phyloP scores from a whole-genome alignment of 257 asterid genomes.

The Gynochthodes officinalis region DNA sequence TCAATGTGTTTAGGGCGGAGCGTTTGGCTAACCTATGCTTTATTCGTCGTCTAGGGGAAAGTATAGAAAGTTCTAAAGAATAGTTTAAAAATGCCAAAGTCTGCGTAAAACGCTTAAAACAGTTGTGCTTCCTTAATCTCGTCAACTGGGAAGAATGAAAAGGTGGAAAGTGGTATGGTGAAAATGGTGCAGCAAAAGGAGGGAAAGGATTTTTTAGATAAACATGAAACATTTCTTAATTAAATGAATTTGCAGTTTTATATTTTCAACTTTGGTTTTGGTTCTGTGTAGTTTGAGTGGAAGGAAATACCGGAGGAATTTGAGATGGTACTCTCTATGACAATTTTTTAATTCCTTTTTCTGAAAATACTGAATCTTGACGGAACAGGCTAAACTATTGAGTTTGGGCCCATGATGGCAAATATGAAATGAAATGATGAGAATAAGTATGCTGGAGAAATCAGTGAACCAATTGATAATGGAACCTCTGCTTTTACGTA shows the following conservation, averaged over 20 bases:
- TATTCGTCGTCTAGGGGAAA: not conserved
- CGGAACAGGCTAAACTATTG: not conserved
- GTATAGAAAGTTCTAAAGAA: not conserved
- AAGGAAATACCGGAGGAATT: not conserved
- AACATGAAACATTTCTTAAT: not conserved
- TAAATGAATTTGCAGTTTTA: not conserved
- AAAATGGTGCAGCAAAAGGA: not conserved
- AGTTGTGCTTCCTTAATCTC: not conserved
- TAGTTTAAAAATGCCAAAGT: not conserved
- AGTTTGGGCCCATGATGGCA: not conserved
- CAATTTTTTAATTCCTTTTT: not conserved
- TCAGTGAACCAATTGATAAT: not conserved
- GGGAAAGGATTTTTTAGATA: not conserved
- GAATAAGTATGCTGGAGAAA: not conserved
- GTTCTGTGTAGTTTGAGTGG: not conserved
- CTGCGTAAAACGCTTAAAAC: not conserved
- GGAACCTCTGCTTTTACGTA: not conserved
- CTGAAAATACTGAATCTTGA: not conserved
- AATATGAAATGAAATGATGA: not conserved
- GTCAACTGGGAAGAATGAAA: not conserved
- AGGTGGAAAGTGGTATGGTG: not conserved
- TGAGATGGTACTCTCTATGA: not conserved
- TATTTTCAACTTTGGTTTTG: not conserved
- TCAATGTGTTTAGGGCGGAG: not conserved
- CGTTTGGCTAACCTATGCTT: not conserved